Conservation (phyloP, 257 asterid species). For the Nicotiana attenuata region DNA sequence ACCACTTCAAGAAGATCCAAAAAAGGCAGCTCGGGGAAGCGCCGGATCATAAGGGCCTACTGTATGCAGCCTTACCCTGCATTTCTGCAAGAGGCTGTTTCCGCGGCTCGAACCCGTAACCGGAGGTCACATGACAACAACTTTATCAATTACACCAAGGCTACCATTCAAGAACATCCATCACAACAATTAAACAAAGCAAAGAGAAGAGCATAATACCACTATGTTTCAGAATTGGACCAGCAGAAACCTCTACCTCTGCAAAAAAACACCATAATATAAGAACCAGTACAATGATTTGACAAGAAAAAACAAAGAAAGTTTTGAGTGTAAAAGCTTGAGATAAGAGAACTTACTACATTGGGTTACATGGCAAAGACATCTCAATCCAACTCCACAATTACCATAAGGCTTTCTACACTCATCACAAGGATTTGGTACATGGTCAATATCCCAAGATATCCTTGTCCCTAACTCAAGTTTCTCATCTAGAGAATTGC, state of each 20-base stretch:
- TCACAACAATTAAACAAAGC: constrained; percentile 20
- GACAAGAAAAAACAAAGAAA: background rate
- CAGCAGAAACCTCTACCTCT: constrained; percentile 54
- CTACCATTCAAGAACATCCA: background rate
- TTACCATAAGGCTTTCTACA: constrained; percentile 48
- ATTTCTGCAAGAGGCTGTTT: no score
- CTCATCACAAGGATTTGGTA: constrained; percentile 59
- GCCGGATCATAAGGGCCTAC: no score
- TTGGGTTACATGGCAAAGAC: constrained; percentile 44
- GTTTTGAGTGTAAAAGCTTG: background rate
- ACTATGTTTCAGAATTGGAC: constrained; percentile 22
- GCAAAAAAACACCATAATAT: constrained; percentile 13
- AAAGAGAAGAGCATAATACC: constrained; percentile 20
- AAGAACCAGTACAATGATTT: background rate
- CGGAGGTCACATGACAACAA: no score
- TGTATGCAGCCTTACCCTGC: no score
- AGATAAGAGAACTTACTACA: constrained; percentile 44
- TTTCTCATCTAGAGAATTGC: background rate
- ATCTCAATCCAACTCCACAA: constrained; percentile 65
- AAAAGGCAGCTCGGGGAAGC: no score
- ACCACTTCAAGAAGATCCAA: background rate
- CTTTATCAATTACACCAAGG: no score
- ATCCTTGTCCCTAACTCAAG: constrained; percentile 38
- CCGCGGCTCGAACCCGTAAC: no score
- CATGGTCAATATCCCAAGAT: constrained; percentile 47